Evolutionary conservation across 257 asterid species (phyloP).

Genomic region (Fraxinus excelsior): DNA sequence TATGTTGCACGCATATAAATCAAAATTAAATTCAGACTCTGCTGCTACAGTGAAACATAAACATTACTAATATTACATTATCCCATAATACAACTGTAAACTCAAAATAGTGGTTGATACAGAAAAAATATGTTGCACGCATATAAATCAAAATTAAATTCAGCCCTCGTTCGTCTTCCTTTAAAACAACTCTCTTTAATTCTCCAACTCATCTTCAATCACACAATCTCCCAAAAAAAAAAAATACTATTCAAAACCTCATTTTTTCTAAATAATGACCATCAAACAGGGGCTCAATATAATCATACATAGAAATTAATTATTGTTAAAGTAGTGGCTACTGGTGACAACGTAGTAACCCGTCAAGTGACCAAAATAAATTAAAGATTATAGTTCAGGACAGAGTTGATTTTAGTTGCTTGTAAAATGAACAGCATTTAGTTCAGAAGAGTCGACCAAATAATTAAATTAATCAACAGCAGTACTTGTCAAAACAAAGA

Average conservation of each 20-base stretch:
- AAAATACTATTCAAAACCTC: no score
- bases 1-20: neutral
- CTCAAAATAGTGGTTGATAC: constrained; percentile 8
- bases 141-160: neutral
- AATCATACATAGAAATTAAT: neutral
- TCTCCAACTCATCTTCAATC: no score
- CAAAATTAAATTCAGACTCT: neutral
- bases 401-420: no score
- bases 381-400: neutral
- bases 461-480: neutral
- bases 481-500: neutral
- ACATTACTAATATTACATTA: no score
- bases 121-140: neutral
- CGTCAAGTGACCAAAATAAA: neutral
- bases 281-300: neutral
- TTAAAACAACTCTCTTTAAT: no score
- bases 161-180: no score
- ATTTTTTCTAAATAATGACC: no score
- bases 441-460: neutral
- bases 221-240: no score
- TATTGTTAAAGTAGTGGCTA: neutral
- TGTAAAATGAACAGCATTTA: neutral
- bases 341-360: neutral
- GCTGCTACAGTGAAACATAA: no score
- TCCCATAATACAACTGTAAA: no score